phyloP scores from a whole-genome alignment of 305 asterid species.

The Euphrasia arctica region DNA sequence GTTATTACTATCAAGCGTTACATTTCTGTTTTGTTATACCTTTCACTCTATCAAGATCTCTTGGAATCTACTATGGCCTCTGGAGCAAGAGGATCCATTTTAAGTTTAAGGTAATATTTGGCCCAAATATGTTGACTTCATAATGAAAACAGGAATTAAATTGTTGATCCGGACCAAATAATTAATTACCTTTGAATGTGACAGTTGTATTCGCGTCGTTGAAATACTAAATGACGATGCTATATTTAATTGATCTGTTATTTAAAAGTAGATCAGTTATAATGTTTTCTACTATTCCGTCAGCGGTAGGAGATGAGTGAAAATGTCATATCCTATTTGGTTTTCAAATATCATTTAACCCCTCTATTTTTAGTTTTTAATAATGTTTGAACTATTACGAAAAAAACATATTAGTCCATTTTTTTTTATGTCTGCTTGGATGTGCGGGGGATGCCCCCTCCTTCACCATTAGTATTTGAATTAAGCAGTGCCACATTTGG shows the following conservation, averaged over 20 bases:
- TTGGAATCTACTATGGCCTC: not conserved
- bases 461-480: too few relatives aligned
- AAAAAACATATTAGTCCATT: too few relatives aligned
- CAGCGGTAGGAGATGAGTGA: too few relatives aligned
- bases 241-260: constrained; percentile 4
- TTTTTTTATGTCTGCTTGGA: too few relatives aligned
- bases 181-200: not conserved
- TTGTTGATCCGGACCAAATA: not conserved
- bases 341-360: too few relatives aligned
- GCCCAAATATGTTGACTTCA: not conserved
- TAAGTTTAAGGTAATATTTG: not conserved
- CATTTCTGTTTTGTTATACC: not conserved
- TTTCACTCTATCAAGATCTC: not conserved
- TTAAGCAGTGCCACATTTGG: too few relatives aligned
- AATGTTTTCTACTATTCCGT: not conserved
- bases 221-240: not conserved
- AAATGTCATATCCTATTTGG: too few relatives aligned
- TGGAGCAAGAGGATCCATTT: too few relatives aligned
- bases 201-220: not conserved
- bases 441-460: too few relatives aligned
- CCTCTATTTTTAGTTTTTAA: too few relatives aligned
- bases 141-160: not conserved
- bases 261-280: not conserved
- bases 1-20: not conserved
- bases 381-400: too few relatives aligned